A percentile compares a stretch with the other conserved stretches of the same genome.
These are phyloP conservation scores for Ambrosia artemisiifolia DNA, from an alignment of 129 eudicot genomes.

Conservation along the genomic window DNA sequence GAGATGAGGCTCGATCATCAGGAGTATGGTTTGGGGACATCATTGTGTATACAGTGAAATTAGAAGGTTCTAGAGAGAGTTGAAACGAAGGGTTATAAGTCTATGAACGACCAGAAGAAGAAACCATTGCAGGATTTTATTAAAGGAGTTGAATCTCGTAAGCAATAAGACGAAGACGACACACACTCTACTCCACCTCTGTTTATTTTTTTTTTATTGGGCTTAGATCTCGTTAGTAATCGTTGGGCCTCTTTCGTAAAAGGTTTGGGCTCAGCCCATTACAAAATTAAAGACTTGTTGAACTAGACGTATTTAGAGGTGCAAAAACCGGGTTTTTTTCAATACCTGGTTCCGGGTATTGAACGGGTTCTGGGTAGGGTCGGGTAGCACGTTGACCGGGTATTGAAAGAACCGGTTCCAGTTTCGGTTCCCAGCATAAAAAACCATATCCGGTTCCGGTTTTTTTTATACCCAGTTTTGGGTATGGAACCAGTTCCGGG, in stretches of 20 bases:
- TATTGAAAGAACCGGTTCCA: no score
- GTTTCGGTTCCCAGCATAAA: no score
- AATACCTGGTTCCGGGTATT: no score
- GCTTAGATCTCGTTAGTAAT: conserved; percentile 18
- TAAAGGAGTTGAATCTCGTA: conserved; percentile 36
- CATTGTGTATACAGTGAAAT: conserved; percentile 15
- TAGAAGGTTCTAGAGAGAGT: conserved; percentile 13
- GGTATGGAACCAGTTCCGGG: no score
- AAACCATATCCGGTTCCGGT: no score
- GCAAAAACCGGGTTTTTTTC: no score
- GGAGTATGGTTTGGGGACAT: conserved; percentile 47
- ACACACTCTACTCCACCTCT: not conserved
- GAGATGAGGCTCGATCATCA: conserved; percentile 63
- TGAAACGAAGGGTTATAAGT: not conserved
- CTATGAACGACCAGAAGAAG: not conserved
- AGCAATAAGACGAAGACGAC: conserved; percentile 19
- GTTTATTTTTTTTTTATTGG: not conserved
- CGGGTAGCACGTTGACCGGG: no score
- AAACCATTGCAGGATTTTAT: conserved; percentile 12
- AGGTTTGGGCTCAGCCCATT: conserved; percentile 8
- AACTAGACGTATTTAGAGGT: no score
- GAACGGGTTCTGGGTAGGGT: not conserved
- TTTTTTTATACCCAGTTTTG: no score
- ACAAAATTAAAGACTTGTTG: no score
- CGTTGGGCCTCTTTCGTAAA: not conserved